A percentile compares a stretch with the other conserved stretches of the same genome.
Conservation (phyloP, 345 rosid species). For the Corchorus capsularis region DNA sequence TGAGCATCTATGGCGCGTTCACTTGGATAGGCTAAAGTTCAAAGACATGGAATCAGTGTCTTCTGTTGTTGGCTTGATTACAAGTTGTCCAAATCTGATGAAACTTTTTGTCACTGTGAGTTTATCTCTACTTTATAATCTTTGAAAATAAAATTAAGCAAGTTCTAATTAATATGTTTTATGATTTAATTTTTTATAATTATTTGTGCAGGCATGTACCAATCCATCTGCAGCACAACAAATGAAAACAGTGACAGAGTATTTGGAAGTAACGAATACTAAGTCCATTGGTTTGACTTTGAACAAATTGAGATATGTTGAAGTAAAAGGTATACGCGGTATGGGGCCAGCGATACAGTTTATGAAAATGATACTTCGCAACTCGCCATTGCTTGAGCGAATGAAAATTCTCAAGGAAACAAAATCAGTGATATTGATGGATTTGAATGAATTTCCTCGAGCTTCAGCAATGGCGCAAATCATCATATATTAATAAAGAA, state of each 20-base stretch:
- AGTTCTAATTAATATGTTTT: too few relatives aligned
- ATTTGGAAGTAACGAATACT: not conserved
- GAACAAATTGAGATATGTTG: not conserved
- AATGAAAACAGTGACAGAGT: not conserved
- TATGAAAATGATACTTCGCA: not conserved
- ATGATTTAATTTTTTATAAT: not conserved
- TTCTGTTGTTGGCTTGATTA: not conserved
- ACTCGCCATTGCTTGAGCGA: not conserved
- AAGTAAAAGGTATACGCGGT: not conserved
- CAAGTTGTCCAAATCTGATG: not conserved
- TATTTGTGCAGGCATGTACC: not conserved
- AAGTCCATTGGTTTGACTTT: not conserved
- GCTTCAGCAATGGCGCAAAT: not conserved
- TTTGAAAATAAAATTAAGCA: too few relatives aligned
- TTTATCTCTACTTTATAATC: not conserved
- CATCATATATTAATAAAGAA: not conserved
- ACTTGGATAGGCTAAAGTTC: not conserved
- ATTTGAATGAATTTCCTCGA: not conserved
- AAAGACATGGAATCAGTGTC: not conserved
- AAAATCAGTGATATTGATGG: not conserved
- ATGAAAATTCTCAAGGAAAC: not conserved
- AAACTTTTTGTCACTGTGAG: not conserved
- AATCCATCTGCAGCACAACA: not conserved
- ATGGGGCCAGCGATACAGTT: not conserved
- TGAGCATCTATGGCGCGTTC: not conserved